A percentile compares a stretch with the other conserved stretches of the same genome.
phyloP scores from a whole-genome alignment of 768 basidiomycete species.

The Termitomyces sp. region DNA sequence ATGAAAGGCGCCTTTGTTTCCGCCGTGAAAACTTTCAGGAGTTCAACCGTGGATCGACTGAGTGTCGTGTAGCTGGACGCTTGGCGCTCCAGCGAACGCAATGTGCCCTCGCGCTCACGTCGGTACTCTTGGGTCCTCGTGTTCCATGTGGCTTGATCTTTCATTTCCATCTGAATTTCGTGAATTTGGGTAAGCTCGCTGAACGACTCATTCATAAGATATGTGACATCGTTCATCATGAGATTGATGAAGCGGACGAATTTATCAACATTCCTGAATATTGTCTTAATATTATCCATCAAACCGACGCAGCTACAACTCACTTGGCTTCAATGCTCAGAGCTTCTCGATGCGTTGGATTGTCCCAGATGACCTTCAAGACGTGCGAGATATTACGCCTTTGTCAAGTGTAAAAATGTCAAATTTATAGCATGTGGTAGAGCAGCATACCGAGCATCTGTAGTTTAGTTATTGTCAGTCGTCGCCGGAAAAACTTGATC shows the following conservation, averaged over 20 bases:
- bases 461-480: background rate
- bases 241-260: constrained; percentile 96
- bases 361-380: constrained; percentile 88
- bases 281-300: background rate
- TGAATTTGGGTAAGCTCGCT: constrained; percentile 86
- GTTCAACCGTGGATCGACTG: constrained; percentile 82
- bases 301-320: constrained; percentile 3
- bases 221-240: constrained; percentile 99
- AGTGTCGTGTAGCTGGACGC: constrained; percentile 85
- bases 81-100: constrained; percentile 78
- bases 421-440: background rate
- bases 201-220: constrained; percentile 94
- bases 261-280: constrained; percentile 73
- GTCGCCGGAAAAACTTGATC: background rate
- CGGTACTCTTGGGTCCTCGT: constrained; percentile 62
- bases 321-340: constrained; percentile 77
- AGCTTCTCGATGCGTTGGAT: constrained; percentile 82
- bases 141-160: constrained; percentile 64
- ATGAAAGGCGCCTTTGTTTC: constrained; percentile 91
- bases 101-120: constrained; percentile 73
- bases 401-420: background rate
- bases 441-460: constrained; percentile 13
- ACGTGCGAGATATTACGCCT: constrained; percentile 86
- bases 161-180: constrained; percentile 82
- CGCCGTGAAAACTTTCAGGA: constrained; percentile 88